These are phyloP conservation scores for Syncephalastrum monosporum DNA, from an alignment of 371 early-diverging fungal species.

Conservation along the genomic window DNA sequence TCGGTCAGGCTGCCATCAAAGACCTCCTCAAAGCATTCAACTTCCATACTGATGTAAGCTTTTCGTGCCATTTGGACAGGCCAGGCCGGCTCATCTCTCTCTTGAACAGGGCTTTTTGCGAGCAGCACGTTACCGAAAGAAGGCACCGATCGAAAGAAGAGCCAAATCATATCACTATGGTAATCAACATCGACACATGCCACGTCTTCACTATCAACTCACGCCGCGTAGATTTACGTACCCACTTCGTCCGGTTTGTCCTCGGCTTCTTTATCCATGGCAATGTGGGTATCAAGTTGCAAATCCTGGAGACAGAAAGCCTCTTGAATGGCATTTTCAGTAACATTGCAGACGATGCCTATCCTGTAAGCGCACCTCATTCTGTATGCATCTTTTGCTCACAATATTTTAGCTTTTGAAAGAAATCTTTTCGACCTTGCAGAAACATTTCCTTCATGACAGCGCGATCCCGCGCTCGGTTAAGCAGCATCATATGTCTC, in stretches of 20 bases:
- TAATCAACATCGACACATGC: conserved; percentile 2
- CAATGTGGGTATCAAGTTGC: conserved; percentile 66
- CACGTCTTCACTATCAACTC: not conserved
- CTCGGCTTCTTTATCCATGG: conserved; percentile 76
- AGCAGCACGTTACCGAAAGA: conserved; percentile 44
- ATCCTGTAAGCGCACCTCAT: conserved; percentile 37
- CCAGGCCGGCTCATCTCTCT: not conserved
- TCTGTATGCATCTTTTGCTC: not conserved
- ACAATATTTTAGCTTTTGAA: conserved; percentile 51
- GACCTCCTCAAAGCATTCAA: conserved; percentile 45
- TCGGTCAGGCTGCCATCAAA: conserved; percentile 35
- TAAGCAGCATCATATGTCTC: conserved; percentile 68
- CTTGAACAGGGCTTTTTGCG: conserved; percentile 38
- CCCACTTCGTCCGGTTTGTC: conserved; percentile 71
- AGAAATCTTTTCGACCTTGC: conserved; percentile 55
- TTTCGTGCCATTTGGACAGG: not conserved
- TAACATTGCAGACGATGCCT: conserved; percentile 65
- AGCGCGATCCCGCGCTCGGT: conserved; percentile 47
- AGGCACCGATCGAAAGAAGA: conserved; percentile 32
- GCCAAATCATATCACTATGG: conserved; percentile 44
- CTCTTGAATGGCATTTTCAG: conserved; percentile 64
- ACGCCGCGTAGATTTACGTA: conserved; percentile 47
- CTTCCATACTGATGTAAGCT: conserved; percentile 43
- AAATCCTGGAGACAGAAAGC: conserved; percentile 69
- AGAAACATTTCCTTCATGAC: conserved; percentile 68